Evolutionary conservation across 148 eudicot genomes (phyloP).

Genomic region (Hydrangea macrophylla): DNA sequence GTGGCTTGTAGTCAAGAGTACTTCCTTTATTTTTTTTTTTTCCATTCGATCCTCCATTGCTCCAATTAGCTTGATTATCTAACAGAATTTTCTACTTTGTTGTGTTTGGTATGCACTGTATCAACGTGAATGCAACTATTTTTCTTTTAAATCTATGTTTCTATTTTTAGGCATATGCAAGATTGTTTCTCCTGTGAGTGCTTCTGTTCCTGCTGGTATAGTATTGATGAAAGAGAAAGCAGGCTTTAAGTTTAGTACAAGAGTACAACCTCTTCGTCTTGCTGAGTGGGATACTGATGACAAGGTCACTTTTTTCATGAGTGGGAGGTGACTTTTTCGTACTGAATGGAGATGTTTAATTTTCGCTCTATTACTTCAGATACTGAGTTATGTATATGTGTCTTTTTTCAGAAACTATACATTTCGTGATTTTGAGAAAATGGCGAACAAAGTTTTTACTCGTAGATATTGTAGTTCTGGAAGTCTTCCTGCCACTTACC

Average conservation of each 20-base stretch:
- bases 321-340: slow-evolving; percentile 71
- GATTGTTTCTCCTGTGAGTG: slow-evolving; percentile 81
- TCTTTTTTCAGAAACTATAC: too few species aligned
- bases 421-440: slow-evolving; percentile 93
- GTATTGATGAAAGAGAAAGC: slow-evolving; percentile 89
- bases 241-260: slow-evolving; percentile 88
- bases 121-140: neutral
- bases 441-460: slow-evolving; percentile 93
- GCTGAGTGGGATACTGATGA: slow-evolving; percentile 98
- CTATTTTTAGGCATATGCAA: slow-evolving; percentile 80
- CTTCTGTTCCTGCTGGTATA: slow-evolving; percentile 89
- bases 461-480: slow-evolving; percentile 87
- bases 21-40: neutral
- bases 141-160: neutral
- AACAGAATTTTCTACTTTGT: neutral
- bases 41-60: neutral
- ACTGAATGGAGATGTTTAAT: slow-evolving; percentile 2
- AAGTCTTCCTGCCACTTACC: slow-evolving; percentile 69
- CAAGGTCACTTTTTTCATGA: slow-evolving; percentile 91
- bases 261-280: slow-evolving; percentile 94
- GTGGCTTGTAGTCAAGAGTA: neutral
- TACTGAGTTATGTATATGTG: too few species aligned
- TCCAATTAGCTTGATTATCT: neutral
- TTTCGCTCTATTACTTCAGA: slow-evolving; percentile 5
- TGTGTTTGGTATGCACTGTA: neutral